Percentiles rank a stretch among this genome's conserved stretches.
Evolutionary conservation across 345 rosid genomes (phyloP).

Genomic region (Syzygium oleosum): DNA sequence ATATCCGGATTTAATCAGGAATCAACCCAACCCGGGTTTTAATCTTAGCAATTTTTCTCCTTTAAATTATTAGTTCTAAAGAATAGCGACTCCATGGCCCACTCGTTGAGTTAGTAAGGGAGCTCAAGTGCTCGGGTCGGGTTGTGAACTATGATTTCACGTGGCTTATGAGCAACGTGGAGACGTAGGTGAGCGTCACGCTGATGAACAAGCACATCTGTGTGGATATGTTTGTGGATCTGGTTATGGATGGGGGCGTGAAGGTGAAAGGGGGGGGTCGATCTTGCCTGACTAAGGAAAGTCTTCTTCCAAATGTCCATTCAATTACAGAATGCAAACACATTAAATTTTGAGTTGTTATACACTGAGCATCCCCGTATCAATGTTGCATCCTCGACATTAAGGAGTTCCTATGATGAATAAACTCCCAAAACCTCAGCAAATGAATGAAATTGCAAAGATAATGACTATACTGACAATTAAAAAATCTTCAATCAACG

Average conservation of each 20-base stretch:
- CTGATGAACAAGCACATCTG: neutral
- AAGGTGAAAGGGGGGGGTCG: too few relatives aligned
- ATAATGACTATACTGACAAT: neutral
- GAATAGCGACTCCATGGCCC: neutral
- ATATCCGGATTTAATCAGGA: neutral
- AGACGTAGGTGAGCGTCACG: neutral
- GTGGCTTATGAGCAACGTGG: neutral
- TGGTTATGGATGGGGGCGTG: too few relatives aligned
- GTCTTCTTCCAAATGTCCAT: neutral
- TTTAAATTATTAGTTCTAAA: neutral
- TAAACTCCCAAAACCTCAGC: neutral
- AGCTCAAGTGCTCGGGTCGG: neutral
- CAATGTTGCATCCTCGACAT: neutral
- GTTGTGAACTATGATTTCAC: neutral
- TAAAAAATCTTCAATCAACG: neutral
- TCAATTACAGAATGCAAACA: neutral
- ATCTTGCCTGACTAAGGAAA: too few relatives aligned
- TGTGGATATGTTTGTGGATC: neutral
- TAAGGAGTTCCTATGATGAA: neutral
- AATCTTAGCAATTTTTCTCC: neutral
- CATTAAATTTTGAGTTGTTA: neutral
- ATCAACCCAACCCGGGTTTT: fast-evolving
- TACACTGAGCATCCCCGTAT: neutral
- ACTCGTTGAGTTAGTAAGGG: neutral
- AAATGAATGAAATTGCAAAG: neutral